These are phyloP conservation scores for Podila epigama DNA, from an alignment of 192 early-diverging fungal genomes.

Conservation along the genomic window DNA sequence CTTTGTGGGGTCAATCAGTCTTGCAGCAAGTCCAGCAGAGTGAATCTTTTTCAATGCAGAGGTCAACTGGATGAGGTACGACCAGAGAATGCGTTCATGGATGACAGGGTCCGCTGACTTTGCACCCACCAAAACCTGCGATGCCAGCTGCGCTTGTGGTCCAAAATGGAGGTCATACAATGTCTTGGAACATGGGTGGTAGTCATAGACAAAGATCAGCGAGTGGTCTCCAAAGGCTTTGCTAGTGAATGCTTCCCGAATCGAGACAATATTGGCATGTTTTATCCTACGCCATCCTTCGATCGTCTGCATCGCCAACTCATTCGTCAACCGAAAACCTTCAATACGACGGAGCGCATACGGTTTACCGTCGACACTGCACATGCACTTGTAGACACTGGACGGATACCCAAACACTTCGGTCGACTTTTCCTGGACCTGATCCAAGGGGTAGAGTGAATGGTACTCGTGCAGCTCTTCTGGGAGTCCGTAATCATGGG, in stretches of 20 bases:
- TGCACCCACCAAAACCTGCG: slow-evolving; percentile 43
- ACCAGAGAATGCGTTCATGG: slow-evolving; percentile 80
- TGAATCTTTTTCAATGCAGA: slow-evolving; percentile 87
- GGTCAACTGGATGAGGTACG: slow-evolving; percentile 79
- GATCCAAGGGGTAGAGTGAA: slow-evolving; percentile 75
- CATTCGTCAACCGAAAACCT: slow-evolving; percentile 78
- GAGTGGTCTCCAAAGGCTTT: slow-evolving; percentile 95
- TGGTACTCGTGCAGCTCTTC: slow-evolving; percentile 91
- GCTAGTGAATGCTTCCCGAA: slow-evolving; percentile 95
- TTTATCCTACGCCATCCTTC: slow-evolving; percentile 87
- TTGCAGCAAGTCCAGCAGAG: slow-evolving; percentile 77
- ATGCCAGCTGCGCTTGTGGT: slow-evolving; percentile 54
- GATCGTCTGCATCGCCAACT: slow-evolving; percentile 80
- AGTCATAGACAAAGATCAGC: slow-evolving; percentile 97
- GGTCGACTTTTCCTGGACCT: slow-evolving; percentile 57
- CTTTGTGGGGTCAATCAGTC: slow-evolving; percentile 82
- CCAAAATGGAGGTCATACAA: slow-evolving; percentile 74
- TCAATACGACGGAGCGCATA: slow-evolving; percentile 88
- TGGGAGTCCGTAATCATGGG: slow-evolving; percentile 69
- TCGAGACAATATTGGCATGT: slow-evolving; percentile 84
- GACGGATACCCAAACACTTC: slow-evolving; percentile 75
- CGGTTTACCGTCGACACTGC: slow-evolving; percentile 83
- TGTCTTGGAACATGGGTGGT: slow-evolving; percentile 84
- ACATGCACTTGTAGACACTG: slow-evolving; percentile 86
- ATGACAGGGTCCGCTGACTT: slow-evolving; percentile 52